phyloP scores from a whole-genome alignment of 1,139 yeast species.

The Zygosaccharomyces sapae region DNA sequence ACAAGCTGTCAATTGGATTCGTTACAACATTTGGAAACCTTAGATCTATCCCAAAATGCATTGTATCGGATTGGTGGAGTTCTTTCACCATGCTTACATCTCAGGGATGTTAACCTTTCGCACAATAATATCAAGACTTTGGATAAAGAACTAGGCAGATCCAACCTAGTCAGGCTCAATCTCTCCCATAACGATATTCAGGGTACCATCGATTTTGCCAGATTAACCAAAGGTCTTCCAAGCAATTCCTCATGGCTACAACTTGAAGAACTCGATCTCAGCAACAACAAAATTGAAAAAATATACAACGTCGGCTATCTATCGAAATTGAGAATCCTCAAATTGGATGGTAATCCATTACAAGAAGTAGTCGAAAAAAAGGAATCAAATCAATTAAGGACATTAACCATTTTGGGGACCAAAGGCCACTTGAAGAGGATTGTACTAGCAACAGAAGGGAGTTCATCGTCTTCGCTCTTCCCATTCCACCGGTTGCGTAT shows the following conservation, averaged over 20 bases:
- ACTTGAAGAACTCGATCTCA: conserved; percentile 26
- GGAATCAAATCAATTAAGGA: conserved; percentile 3
- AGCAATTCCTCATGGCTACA: conserved; percentile 17
- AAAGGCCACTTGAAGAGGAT: neutral
- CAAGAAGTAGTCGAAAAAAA: conserved; percentile 12
- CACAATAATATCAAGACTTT: conserved; percentile 24
- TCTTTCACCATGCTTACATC: conserved; percentile 20
- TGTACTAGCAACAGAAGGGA: neutral
- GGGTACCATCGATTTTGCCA: conserved; percentile 25
- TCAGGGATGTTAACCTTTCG: conserved; percentile 26
- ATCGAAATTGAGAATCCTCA: conserved; percentile 19
- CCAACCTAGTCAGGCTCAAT: conserved; percentile 19
- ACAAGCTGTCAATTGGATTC: conserved; percentile 19
- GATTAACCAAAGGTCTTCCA: conserved; percentile 18
- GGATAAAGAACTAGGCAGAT: conserved; percentile 19
- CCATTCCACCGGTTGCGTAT: conserved; percentile 12
- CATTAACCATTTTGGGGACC: conserved; percentile 10
- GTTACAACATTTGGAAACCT: conserved; percentile 24
- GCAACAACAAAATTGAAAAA: conserved; percentile 23
- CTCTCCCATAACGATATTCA: conserved; percentile 24
- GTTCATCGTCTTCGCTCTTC: conserved; percentile 2
- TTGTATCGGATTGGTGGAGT: conserved; percentile 20
- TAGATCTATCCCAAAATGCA: conserved; percentile 24
- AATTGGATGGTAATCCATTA: conserved; percentile 27
- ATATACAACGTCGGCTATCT: conserved; percentile 21